phyloP scores from a whole-genome alignment of 2,329 filamentous ascomycete genomes.

The Aspergillus alliaceus region DNA sequence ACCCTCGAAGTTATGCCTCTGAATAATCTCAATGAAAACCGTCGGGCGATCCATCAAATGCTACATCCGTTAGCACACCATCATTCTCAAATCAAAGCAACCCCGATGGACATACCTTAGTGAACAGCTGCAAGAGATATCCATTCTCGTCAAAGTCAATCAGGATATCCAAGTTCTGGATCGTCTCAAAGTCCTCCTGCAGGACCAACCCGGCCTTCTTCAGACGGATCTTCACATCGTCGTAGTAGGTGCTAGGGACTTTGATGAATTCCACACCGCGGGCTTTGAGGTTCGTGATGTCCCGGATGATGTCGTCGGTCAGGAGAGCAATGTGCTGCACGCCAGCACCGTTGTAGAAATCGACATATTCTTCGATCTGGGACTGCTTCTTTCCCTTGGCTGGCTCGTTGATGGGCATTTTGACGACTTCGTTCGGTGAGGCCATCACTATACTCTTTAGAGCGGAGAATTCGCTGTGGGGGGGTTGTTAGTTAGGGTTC shows the following conservation, averaged over 20 bases:
- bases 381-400: slow-evolving; percentile 85
- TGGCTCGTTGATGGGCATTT: slow-evolving; percentile 98
- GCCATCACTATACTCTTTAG: slow-evolving; percentile 90
- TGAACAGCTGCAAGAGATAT: slow-evolving; percentile 75
- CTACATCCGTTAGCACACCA: slow-evolving; percentile 30
- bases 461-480: slow-evolving; percentile 71
- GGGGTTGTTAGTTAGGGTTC: no score
- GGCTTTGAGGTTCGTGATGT: slow-evolving; percentile 76
- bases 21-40: slow-evolving; percentile 95
- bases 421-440: slow-evolving; percentile 78
- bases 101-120: slow-evolving; percentile 52
- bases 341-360: slow-evolving; percentile 85
- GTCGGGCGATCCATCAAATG: slow-evolving; percentile 92
- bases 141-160: slow-evolving; percentile 95
- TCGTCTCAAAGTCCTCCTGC: slow-evolving; percentile 75
- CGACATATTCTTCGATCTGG: slow-evolving; percentile 91
- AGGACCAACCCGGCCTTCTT: slow-evolving; percentile 62
- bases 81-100: background rate
- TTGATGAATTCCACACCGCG: slow-evolving; percentile 90
- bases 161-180: slow-evolving; percentile 78
- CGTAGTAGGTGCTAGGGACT: slow-evolving; percentile 85
- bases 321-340: slow-evolving; percentile 92
- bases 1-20: slow-evolving; percentile 84
- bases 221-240: slow-evolving; percentile 70
- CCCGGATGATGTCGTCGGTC: slow-evolving; percentile 74